Base-by-base conservation (phyloP, 495 filamentous ascomycete genomes). In the Lophiotrema nucula region DNA sequence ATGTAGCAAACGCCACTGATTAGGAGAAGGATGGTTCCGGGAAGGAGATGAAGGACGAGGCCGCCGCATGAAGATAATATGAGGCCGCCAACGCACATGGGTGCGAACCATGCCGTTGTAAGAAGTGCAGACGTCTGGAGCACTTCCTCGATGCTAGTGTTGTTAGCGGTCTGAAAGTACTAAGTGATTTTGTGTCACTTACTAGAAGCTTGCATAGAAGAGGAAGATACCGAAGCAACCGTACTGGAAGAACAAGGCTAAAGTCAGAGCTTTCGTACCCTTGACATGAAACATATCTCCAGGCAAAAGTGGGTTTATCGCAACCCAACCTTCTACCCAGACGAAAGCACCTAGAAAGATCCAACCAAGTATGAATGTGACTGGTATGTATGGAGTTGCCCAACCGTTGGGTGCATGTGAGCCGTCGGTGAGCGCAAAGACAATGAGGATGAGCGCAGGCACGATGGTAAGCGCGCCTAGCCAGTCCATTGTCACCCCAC, bases 171-270 rank as follows among this genome's bases (percentile, higher is more conserved):
- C n/a, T n/a, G n/a, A n/a, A n/a, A n/a, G n/a, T n/a, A n/a, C n/a
- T n/a, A n/a, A n/a, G n/a, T n/a, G n/a, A n/a, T n/a, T n/a, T n/a
- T n/a, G n/a, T n/a, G n/a, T n/a, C n/a, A 71, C 86, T 74, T 78
- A 88, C 85, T 95, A 92, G 47, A 90, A 78, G 16, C 85, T 88
- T 0, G 83, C 79, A 61, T 93, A 95, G 22, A 95, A 82, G 11
- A 93, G 70, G 47, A 83, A 93, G 27, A 92, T 80, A 0, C 88
- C 88, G 45, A 93, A 77, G 10, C 81, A 80, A 1, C 90, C 90
- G 58, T 92, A 93, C 1, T 84, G 76, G 66, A 87, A 84, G 60
- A 95, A 85, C 44, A 93, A 72, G 2, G 84, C 83, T 5, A 85
- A 58, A 2, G 80, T 75, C 21, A 96, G 66, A 0, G 89, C 78